These are phyloP conservation scores for Diaporthe citri DNA, from an alignment of 2,329 filamentous ascomycete species.

Conservation along the genomic window DNA sequence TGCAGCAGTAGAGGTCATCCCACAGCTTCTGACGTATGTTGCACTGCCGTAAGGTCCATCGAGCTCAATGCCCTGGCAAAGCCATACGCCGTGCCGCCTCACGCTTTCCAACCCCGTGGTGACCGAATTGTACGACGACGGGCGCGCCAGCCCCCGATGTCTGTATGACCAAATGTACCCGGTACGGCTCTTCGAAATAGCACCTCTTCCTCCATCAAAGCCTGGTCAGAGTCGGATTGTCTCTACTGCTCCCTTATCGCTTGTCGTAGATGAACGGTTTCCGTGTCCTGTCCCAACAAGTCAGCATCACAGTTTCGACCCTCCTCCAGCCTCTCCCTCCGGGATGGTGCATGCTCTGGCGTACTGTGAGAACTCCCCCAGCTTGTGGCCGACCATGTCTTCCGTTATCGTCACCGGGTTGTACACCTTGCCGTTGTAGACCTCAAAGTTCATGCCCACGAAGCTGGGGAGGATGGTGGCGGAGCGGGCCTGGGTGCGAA, in stretches of 20 bases:
- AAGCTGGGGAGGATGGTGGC: conserved; percentile 94
- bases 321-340: background rate
- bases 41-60: background rate
- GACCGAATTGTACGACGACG: too few species aligned
- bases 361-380: conserved; percentile 92
- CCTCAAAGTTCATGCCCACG: conserved; percentile 88
- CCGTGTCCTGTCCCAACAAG: conserved; percentile 59
- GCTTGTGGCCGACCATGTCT: conserved; percentile 96
- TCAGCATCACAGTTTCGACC: background rate
- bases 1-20: background rate
- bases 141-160: too few species aligned
- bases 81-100: background rate
- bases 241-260: conserved; percentile 41
- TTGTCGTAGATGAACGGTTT: conserved; percentile 69
- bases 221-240: background rate
- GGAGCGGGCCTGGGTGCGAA: conserved; percentile 87
- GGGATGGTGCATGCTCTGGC: conserved; percentile 47
- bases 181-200: too few species aligned
- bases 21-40: background rate
- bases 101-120: background rate
- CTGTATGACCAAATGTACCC: too few species aligned
- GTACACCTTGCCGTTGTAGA: conserved; percentile 93
- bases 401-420: conserved; percentile 87
- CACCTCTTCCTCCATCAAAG: rapidly evolving
- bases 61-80: background rate